Conservation (phyloP, 768 basidiomycete species). For the Auricularia sp. region DNA sequence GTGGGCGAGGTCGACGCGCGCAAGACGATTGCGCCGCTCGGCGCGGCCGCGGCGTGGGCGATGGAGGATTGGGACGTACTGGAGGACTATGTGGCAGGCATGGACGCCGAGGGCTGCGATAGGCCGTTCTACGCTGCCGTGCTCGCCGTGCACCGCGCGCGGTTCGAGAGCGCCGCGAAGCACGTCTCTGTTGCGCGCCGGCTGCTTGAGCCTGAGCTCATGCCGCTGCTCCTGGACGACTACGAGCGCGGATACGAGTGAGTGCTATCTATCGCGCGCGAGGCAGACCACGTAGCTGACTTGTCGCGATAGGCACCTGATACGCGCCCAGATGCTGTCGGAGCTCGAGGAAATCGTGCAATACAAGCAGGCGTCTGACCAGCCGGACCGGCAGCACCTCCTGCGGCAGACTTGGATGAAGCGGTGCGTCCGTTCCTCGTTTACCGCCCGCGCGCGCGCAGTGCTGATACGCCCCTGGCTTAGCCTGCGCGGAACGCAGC, state of each 20-base stretch:
- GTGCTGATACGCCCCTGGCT: neutral
- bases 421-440: conserved; percentile 19
- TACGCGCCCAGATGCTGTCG: conserved; percentile 40
- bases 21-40: conserved; percentile 35
- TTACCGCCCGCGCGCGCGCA: neutral
- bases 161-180: conserved; percentile 29
- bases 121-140: conserved; percentile 41
- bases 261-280: conserved; percentile 9
- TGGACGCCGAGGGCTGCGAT: conserved; percentile 38
- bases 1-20: conserved; percentile 25
- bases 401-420: conserved; percentile 40
- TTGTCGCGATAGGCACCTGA: conserved; percentile 25
- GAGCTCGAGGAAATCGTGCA: conserved; percentile 42
- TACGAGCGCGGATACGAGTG: conserved; percentile 39
- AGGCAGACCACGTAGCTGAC: neutral
- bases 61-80: conserved; percentile 38
- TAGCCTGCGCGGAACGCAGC: conserved; percentile 37
- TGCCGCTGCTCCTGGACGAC: conserved; percentile 34
- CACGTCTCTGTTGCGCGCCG: conserved; percentile 36
- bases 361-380: conserved; percentile 35
- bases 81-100: conserved; percentile 37
- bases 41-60: conserved; percentile 38
- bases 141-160: conserved; percentile 35
- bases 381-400: conserved; percentile 30
- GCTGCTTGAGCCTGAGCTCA: conserved; percentile 35